These are phyloP conservation scores for Botryotinia narcissicola DNA, from an alignment of 2,329 filamentous ascomycete species.

Conservation along the genomic window DNA sequence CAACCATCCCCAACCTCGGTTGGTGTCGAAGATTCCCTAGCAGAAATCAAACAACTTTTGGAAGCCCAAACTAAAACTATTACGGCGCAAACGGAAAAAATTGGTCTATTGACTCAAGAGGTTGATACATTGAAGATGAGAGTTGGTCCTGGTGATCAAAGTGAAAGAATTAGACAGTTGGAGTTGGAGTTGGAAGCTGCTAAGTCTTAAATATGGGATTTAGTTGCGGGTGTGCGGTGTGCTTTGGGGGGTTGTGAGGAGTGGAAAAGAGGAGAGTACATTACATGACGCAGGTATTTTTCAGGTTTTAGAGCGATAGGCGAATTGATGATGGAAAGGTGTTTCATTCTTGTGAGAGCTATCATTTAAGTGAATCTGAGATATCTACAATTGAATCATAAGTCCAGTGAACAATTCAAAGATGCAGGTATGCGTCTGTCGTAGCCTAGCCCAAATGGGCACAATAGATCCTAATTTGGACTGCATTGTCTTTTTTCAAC, in stretches of 20 bases:
- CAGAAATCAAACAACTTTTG: conserved; percentile 74
- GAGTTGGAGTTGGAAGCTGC: conserved; percentile 65
- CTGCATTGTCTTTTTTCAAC: neutral
- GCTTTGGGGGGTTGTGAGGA: neutral
- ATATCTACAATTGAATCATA: neutral
- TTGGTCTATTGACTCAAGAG: conserved; percentile 66
- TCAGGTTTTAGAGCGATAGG: conserved; percentile 4
- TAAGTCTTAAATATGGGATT: conserved; percentile 43
- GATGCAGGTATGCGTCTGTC: neutral
- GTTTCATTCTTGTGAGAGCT: neutral
- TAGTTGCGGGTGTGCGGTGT: neutral
- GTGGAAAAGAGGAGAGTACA: neutral
- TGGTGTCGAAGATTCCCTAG: conserved; percentile 63
- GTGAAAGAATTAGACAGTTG: conserved; percentile 66
- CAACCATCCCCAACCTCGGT: conserved; percentile 37
- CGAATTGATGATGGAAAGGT: neutral
- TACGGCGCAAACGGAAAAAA: conserved; percentile 72
- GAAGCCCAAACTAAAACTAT: conserved; percentile 77
- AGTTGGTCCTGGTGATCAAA: conserved; percentile 55
- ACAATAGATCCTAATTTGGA: neutral
- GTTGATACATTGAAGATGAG: conserved; percentile 80
- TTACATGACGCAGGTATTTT: conserved; percentile 8
- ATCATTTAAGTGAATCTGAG: neutral
- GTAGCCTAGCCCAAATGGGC: neutral
- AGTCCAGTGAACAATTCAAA: neutral